Evolutionary conservation across 2,329 filamentous ascomycete species (phyloP), one percentile per base, ranked within the genome.

Genomic region (Bipolaris bicolor): DNA sequence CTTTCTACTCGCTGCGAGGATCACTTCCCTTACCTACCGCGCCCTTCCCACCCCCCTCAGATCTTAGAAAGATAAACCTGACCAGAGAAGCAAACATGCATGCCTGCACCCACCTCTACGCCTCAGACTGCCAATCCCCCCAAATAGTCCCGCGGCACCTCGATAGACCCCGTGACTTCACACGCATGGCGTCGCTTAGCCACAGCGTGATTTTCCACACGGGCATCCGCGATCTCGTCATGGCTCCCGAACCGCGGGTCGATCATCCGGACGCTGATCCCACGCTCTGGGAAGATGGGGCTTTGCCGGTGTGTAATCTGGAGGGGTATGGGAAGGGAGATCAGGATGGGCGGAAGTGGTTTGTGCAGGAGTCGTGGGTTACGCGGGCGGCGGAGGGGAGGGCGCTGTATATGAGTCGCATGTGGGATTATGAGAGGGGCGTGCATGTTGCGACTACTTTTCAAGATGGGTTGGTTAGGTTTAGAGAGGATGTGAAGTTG

Each of bases 101-200:
- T 61, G 80, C 83, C 1, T 84, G 82, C 62, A 83, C 83, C 3
- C 84, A 87, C 68, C 74, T 86, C 41, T 86, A 85, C 64, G 81
- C 83, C 0, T 83, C 81, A 33, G 84, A 86, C 62, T 79, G 81
- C 22, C 86, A 86, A 55, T 82, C 81, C 16, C 71, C 86, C 11
- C 81, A 82, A 68, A 70, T 84, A 43, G 78, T 85, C 2, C 76
- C 81, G 2, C 82, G 82, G 20, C 79, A 83, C 15, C 64, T 76
- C 7, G 60, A 60, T 5, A 57, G 58, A 2, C 63, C 61, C 2
- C 41, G 69, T 41, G 64, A 70, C 4, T 74, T 63, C 44, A 69
- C 63, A 3, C 63, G 68, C 9, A 73, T 76, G 66, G 71, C 72
- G 0, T 70, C 65, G 0, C 57, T 76, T 3, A 72, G 70, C 26